phyloP scores from a whole-genome alignment of 2,329 filamentous ascomycete species.

The Apiospora aurea region DNA sequence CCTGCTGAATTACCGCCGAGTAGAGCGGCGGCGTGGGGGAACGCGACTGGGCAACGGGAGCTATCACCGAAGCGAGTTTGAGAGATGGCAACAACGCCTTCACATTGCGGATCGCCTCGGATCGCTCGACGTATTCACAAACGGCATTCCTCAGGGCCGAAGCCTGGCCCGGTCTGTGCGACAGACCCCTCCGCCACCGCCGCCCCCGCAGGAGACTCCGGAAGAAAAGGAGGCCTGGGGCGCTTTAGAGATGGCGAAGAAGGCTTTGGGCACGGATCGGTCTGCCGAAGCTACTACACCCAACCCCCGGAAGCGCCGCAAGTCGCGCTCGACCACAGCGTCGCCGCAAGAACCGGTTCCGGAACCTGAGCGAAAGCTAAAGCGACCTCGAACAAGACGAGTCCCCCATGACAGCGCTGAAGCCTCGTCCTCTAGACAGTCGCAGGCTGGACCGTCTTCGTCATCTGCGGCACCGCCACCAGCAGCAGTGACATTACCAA shows the following conservation, averaged over 20 bases:
- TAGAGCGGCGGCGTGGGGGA: conserved; percentile 60
- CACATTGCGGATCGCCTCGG: conserved; percentile 83
- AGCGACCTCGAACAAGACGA: conserved; percentile 82
- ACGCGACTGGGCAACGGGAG: conserved; percentile 60
- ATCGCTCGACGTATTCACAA: conserved; percentile 74
- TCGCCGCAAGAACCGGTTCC: conserved; percentile 73
- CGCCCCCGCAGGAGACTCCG: conserved; percentile 69
- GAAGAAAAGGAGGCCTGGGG: conserved; percentile 91
- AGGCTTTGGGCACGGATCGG: conserved; percentile 60
- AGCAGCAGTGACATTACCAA: conserved; percentile 22
- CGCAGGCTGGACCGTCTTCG: conserved; percentile 21
- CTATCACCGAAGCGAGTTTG: conserved; percentile 8
- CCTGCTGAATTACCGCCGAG: conserved; percentile 60
- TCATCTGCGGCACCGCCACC: conserved; percentile 28
- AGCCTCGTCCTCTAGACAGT: conserved; percentile 52
- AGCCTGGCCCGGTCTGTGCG: conserved; percentile 68
- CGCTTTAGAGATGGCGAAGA: conserved; percentile 84
- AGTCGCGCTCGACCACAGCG: conserved; percentile 71
- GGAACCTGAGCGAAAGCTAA: conserved; percentile 82
- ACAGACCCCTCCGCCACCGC: conserved; percentile 55
- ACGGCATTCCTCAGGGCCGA: conserved; percentile 55
- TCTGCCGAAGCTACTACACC: conserved; percentile 50
- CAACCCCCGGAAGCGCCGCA: conserved; percentile 72
- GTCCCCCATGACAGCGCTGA: conserved; percentile 55
- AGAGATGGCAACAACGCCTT: conserved; percentile 84